These are phyloP conservation scores for Colletotrichum incanum DNA, from an alignment of 2,329 filamentous ascomycete genomes.

Conservation along the genomic window DNA sequence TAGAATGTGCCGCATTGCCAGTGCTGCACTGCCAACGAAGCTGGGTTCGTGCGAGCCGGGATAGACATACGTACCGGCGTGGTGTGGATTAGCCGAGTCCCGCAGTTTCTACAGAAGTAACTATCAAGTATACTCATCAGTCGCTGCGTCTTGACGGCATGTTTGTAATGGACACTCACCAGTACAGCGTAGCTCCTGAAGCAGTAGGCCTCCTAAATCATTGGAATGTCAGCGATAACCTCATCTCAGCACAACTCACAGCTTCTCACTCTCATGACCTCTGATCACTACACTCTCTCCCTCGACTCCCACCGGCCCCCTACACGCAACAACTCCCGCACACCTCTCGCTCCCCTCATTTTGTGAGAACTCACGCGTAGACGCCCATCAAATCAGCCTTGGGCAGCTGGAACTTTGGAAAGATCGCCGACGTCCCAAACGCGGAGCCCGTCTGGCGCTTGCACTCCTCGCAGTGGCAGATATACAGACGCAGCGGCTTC, in stretches of 20 bases:
- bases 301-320: neutral
- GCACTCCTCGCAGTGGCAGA: slow-evolving; percentile 80
- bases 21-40: neutral
- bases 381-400: slow-evolving; percentile 64
- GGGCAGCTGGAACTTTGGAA: slow-evolving; percentile 75
- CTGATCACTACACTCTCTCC: neutral
- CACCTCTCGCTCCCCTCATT: neutral
- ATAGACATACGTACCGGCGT: slow-evolving; percentile 62
- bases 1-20: neutral
- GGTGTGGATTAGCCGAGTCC: slow-evolving; percentile 75
- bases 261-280: neutral
- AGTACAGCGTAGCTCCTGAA: slow-evolving; percentile 71
- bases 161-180: slow-evolving; percentile 55
- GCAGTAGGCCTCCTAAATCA: slow-evolving; percentile 69
- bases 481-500: slow-evolving; percentile 75
- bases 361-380: slow-evolving; percentile 64
- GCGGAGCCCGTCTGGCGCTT: slow-evolving; percentile 76
- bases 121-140: slow-evolving; percentile 52
- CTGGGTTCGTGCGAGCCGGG: neutral
- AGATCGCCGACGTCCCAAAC: slow-evolving; percentile 80
- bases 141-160: too few relatives aligned
- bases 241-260: neutral
- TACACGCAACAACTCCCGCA: neutral
- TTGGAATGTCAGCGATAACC: slow-evolving; percentile 31
- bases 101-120: slow-evolving; percentile 78